Evolutionary conservation across 176 grass and related monocot species (phyloP).

Genomic region (Raddia distichophylla): DNA sequence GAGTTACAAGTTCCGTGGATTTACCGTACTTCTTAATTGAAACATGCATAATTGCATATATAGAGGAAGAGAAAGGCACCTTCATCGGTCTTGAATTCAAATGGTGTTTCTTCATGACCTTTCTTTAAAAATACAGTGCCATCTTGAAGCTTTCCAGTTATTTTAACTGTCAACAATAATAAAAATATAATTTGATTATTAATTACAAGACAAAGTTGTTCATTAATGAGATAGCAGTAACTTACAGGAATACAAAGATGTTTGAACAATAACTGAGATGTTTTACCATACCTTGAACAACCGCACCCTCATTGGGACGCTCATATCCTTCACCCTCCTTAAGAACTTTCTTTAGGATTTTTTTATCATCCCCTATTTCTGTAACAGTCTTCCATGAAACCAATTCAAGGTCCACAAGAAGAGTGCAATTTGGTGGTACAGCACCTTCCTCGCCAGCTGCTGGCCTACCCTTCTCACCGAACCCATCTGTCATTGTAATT

Average conservation of each 20-base stretch:
- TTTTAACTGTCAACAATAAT: constrained; percentile 68
- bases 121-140: constrained; percentile 85
- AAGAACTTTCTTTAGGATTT: constrained; percentile 94
- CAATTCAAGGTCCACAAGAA: constrained; percentile 77
- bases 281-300: constrained; percentile 64
- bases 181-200: constrained; percentile 29
- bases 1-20: neutral
- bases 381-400: constrained; percentile 96
- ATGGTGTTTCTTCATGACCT: constrained; percentile 70
- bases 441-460: constrained; percentile 55
- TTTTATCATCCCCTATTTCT: constrained; percentile 93
- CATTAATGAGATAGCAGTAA: neutral
- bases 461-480: constrained; percentile 88
- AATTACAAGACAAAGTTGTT: neutral
- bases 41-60: neutral
- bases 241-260: neutral
- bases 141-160: constrained; percentile 81
- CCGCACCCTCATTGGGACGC: constrained; percentile 79
- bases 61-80: constrained; percentile 44
- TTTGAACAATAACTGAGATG: neutral
- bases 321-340: constrained; percentile 91
- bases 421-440: constrained; percentile 69
- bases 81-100: constrained; percentile 95
- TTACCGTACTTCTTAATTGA: neutral
- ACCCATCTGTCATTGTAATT: constrained; percentile 63